Percentiles rank a stretch among this genome's conserved stretches.
Conservation (phyloP, 345 rosid species). For the Lumnitzera racemosa region DNA sequence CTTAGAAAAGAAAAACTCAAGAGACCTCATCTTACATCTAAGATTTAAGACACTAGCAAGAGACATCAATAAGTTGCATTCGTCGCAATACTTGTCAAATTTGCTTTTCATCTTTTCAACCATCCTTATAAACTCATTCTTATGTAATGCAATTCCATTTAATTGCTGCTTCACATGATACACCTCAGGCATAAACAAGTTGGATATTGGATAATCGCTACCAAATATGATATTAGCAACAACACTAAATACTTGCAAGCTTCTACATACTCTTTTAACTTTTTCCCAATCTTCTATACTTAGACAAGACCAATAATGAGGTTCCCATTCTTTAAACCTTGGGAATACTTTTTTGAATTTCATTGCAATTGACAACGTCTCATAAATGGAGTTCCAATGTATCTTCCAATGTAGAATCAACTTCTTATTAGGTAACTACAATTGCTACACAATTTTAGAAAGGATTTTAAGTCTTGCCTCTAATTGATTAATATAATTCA, state of each 20-base stretch:
- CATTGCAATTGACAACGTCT: not conserved
- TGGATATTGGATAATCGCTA: not conserved
- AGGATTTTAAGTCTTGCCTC: not conserved
- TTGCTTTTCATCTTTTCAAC: not conserved
- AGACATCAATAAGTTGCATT: constrained; percentile 1
- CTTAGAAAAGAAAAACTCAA: not conserved
- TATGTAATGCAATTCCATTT: not conserved
- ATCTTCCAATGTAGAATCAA: not conserved
- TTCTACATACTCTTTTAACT: constrained; percentile 1
- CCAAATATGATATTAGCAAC: not conserved
- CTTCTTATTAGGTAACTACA: constrained; percentile 1
- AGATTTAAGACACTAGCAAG: not conserved
- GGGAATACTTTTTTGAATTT: constrained; percentile 7
- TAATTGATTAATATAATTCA: not conserved
- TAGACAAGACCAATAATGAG: constrained; percentile 1
- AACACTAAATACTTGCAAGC: not conserved
- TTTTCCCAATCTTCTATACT: constrained; percentile 8
- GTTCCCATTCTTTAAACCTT: not conserved
- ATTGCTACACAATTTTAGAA: not conserved
- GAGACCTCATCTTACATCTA: not conserved
- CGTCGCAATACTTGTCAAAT: no score
- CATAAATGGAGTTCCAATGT: not conserved
- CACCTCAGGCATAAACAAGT: not conserved
- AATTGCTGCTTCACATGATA: not conserved
- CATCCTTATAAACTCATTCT: not conserved